Evolutionary conservation across 2,329 filamentous ascomycete genomes (phyloP), one percentile per base, ranked within the genome.

Genomic region (Neopestalotiopsis sp.): DNA sequence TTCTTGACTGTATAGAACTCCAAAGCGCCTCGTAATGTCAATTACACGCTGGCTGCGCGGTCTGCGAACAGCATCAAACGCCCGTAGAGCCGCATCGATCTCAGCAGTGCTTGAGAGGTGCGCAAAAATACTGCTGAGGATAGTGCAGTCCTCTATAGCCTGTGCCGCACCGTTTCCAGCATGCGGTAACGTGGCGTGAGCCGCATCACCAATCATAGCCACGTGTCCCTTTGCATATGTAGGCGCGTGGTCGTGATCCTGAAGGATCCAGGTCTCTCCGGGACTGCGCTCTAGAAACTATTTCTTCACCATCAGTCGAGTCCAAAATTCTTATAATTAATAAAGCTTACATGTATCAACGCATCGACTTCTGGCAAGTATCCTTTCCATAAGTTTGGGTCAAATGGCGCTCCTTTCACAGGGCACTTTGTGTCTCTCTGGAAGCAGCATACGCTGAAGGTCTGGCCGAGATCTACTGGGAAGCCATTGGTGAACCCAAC

Each of bases 141-240:
- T 60, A 13, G 71, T 65, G 13, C 66, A 67, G 62, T 71, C 71
- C 40, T 72, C 71, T 38, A 72, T 71, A 5, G 71, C 71, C 61
- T 72, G 69, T 9, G 71, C 71, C 2, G 71, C 71, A 24, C 71
- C 71, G 20, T 72, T 71, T 4, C 69, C 71, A 2, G 71, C 71
- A n/a, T 72, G 69, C 9, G 71, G 69, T 4, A 24, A 66, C 4
- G 69, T 71, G 2, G 71, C 71, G 45, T 72, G 71, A 28, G 71
- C 71, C 6, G 71, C 69, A 45, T 72, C 71, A 17, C 71, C 71
- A 10, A 71, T 30, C 30, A 72, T 69, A 49, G 67, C 71, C n/a
- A 69, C 69, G 38, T 57, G 60, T 4, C 71, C 71, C 24, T 61
- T 66, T 38, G 67, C 66, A 58, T 72, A 71, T 10, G 65, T 67